These are phyloP conservation scores for Naegleria gruberi DNA, from an alignment of 208 protist species.

Conservation along the genomic window DNA sequence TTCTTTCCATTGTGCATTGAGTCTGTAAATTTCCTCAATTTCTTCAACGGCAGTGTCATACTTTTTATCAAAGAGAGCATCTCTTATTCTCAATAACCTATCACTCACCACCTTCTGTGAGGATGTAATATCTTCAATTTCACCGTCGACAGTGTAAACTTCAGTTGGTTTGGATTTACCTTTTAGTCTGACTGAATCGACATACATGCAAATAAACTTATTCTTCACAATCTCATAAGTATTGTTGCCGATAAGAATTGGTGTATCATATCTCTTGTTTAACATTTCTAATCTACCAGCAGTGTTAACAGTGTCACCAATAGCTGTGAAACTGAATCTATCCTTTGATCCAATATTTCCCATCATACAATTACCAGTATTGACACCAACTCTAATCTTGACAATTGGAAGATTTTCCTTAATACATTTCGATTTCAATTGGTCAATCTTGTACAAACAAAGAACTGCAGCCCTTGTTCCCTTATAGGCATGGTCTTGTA, in stretches of 20 bases:
- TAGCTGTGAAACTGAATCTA: not conserved
- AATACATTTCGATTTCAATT: not conserved
- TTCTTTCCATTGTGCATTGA: not conserved
- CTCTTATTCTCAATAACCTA: not conserved
- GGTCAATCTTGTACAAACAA: not conserved
- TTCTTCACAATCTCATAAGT: not conserved
- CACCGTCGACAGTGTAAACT: not conserved
- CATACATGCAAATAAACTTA: not conserved
- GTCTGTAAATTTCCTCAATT: not conserved
- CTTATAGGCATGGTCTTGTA: not conserved
- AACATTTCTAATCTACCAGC: not conserved
- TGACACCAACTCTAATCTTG: not conserved
- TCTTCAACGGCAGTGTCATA: not conserved
- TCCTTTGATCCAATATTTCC: not conserved
- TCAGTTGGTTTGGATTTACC: not conserved
- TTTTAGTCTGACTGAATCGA: not conserved
- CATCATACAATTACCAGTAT: not conserved
- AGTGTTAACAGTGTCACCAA: slow-evolving; percentile 6
- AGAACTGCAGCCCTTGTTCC: not conserved
- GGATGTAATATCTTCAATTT: not conserved
- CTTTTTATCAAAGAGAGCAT: not conserved
- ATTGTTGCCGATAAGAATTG: not conserved
- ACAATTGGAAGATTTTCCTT: not conserved
- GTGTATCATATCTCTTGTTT: slow-evolving; percentile 13
- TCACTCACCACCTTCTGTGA: not conserved